These are phyloP conservation scores for Pythium biforme DNA, from an alignment of 352 stramenopile species.

Conservation along the genomic window DNA sequence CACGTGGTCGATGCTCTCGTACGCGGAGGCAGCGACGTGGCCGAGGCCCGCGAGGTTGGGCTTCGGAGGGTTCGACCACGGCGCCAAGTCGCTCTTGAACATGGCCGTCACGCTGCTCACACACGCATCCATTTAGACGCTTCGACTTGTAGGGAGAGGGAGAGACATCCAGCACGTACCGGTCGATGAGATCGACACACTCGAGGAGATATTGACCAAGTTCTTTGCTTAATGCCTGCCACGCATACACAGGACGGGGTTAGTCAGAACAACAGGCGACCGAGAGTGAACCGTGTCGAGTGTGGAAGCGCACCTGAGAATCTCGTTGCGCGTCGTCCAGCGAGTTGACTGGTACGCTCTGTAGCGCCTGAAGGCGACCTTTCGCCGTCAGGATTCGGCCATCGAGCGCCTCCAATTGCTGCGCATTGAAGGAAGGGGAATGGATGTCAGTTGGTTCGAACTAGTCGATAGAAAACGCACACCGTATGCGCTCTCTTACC, in stretches of 20 bases:
- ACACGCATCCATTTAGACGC: neutral
- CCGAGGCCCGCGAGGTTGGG: constrained; percentile 35
- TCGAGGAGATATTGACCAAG: constrained; percentile 30
- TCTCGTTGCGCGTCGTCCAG: constrained; percentile 7
- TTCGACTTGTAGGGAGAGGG: neutral
- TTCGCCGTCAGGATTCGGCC: constrained; percentile 11
- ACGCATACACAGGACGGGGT: neutral
- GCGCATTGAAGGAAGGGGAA: neutral
- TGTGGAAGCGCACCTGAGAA: constrained; percentile 25
- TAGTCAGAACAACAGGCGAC: neutral
- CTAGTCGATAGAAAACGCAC: neutral
- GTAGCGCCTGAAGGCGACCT: constrained; percentile 17
- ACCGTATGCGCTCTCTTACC: neutral
- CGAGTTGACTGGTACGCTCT: constrained; percentile 9
- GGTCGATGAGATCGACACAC: constrained; percentile 33
- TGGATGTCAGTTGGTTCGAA: neutral
- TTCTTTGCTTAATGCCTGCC: constrained; percentile 28
- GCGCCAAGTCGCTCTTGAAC: constrained; percentile 33
- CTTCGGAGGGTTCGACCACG: constrained; percentile 20
- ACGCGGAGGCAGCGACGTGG: constrained; percentile 23
- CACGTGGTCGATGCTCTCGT: constrained; percentile 33
- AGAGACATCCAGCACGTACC: constrained; percentile 21
- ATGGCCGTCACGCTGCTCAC: constrained; percentile 28
- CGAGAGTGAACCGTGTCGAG: too few relatives aligned
- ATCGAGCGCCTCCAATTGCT: constrained; percentile 26